Percentiles rank a stretch among this genome's conserved stretches.
These are phyloP conservation scores for Proliferodiscus dingleyae DNA, from an alignment of 2,329 filamentous ascomycete species.

Conservation along the genomic window DNA sequence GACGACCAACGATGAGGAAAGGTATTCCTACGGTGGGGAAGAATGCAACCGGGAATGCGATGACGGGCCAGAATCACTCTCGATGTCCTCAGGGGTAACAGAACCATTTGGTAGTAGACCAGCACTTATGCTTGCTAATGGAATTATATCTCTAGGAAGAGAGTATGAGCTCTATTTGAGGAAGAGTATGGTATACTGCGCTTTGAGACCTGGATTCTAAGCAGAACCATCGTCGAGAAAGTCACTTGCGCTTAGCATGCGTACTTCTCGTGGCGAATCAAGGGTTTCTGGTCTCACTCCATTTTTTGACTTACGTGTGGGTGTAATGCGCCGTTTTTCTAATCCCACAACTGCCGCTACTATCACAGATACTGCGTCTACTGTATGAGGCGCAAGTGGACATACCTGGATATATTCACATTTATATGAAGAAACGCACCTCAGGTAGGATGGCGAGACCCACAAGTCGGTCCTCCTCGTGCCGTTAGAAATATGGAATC, in stretches of 20 bases:
- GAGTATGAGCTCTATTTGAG: constrained; percentile 42
- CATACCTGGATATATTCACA: constrained; percentile 44
- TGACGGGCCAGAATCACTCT: too few species aligned
- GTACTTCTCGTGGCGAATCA: constrained; percentile 44
- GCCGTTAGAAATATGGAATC: constrained; percentile 51
- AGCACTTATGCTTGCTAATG: constrained; percentile 46
- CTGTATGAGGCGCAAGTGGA: constrained; percentile 32
- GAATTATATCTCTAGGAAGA: constrained; percentile 44
- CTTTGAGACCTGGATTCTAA: constrained; percentile 42
- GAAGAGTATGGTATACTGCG: constrained; percentile 40
- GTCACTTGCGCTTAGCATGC: constrained; percentile 38
- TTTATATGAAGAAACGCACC: constrained; percentile 46
- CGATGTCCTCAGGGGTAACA: too few species aligned
- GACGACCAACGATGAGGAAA: too few species aligned
- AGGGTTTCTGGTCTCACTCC: constrained; percentile 43
- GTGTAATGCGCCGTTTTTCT: constrained; percentile 33
- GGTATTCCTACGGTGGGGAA: too few species aligned
- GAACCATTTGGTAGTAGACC: too few species aligned
- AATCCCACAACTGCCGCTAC: constrained; percentile 33
- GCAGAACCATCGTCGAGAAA: constrained; percentile 40
- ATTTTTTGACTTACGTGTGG: constrained; percentile 36
- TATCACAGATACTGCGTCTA: constrained; percentile 21
- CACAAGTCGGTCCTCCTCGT: constrained; percentile 45
- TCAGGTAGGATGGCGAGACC: constrained; percentile 14
- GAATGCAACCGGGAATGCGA: too few species aligned